phyloP scores from a whole-genome alignment of 2,329 filamentous ascomycete genomes.

The Fusarium longipes region DNA sequence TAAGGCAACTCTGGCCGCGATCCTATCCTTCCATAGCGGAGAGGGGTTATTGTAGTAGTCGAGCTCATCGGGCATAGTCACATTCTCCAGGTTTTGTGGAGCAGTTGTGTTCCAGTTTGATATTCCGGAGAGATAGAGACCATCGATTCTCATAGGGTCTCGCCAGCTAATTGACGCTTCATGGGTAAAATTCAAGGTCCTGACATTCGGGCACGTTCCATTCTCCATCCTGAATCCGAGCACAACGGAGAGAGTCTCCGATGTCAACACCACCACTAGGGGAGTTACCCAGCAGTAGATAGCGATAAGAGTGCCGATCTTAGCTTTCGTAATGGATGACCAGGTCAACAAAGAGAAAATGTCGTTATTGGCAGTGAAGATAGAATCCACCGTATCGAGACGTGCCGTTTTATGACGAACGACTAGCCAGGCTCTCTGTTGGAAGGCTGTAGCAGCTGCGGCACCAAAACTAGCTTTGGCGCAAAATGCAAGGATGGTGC shows the following conservation, averaged over 20 bases:
- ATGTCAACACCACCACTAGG: neutral
- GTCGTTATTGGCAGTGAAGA: conserved; percentile 15
- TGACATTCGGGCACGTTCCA: neutral
- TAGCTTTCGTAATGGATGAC: neutral
- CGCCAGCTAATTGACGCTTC: neutral
- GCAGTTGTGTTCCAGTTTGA: neutral
- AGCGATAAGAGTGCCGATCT: neutral
- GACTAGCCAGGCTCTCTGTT: neutral
- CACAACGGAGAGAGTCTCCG: neutral
- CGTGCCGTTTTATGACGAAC: neutral
- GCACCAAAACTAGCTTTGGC: conserved; percentile 7
- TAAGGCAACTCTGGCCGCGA: neutral
- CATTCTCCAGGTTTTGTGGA: neutral
- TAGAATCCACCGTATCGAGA: neutral
- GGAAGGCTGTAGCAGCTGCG: neutral
- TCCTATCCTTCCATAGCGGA: neutral
- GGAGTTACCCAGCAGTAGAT: conserved; percentile 1
- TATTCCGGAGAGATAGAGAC: neutral
- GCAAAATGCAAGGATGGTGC: conserved; percentile 1
- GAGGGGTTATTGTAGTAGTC: neutral
- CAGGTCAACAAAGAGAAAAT: neutral
- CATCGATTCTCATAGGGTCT: accelerated
- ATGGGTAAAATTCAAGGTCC: conserved; percentile 17
- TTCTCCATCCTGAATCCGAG: too few species aligned
- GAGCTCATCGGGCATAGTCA: neutral